Base-by-base conservation (phyloP, 176 grass and related monocot species). In the Paspalum notatum region DNA sequence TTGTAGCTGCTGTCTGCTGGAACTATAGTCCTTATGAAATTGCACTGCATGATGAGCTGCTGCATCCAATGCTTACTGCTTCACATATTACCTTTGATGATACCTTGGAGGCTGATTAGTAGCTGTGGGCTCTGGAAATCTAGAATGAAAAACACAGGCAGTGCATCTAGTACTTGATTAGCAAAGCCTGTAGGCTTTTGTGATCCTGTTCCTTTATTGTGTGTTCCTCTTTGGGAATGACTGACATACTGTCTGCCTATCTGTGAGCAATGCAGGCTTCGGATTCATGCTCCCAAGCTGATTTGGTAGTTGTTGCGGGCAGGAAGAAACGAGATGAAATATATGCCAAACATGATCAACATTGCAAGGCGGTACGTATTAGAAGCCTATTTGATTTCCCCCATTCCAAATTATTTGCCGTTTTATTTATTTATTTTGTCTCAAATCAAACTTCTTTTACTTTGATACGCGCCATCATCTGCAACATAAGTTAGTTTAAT, bases 301-400 rank as follows among this genome's bases (percentile, higher is more conserved):
- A 86, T 68, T 43, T 21, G 12, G 58, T 77, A 14, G 42, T 32
- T 45, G 71, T 42, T 42, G 58, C 61, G 45, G 85, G 76, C 26
- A 66, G 40, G 22, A 47, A 55, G 78, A 82, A 85, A 68, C 83
- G 77, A 57, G 80, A 88, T 7, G 73, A 71, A 67, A 78, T 97
- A 42, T 54, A 42, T 49, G 48, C 63, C 11, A 97, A 87, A 75
- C 63, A 54, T 15, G 55, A 90, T 39, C 45, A 87, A 73, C 81
- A 94, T 77, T 72, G 59, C 20, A 38, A 85, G 15, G 76, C 63
- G 55, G 91, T 97, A 90, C 60, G 82, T 87, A 8, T 15, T 61
- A 44, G 26, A 46, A 46, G 21, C 3, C 17, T 67, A 44, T 51
- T 46, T 69, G 66, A 26, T 69, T 58, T 75, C 5, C 14, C 53